Base-by-base conservation (phyloP, 306 rosid genomes). In the Biancaea sappan region DNA sequence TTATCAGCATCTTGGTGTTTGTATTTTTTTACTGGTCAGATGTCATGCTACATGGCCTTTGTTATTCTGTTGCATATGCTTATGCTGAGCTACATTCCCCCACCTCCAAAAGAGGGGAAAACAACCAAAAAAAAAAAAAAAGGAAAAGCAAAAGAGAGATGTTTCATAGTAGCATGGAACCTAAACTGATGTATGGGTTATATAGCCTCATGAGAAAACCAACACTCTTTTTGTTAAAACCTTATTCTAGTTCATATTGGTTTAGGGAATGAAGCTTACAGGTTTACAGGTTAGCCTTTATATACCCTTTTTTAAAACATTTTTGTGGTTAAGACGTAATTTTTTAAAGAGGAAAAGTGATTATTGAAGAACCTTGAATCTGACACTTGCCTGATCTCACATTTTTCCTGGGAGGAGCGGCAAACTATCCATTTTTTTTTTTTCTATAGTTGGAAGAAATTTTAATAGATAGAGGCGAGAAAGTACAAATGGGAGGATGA, bases 1-100 rank as follows among this genome's bases (percentile, higher is more conserved):
- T 65, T 77, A 57, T 78, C 41, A 46, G 15, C 61, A 69, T 78
- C 44, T 28, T 40, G 60, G 70, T 66, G 40, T 51, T 24, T 70
- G 19, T 31, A 9, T 70, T 19, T 70, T 19, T 22, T 25, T 64
- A 62, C 60, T 26, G 54, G 24, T 69, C 50, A 74, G 32, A 50
- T 66, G 10, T 60, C 44, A 69, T 56, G 69, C 44, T 28, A 38
- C 63, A 56, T 72, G 19, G 71, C 26, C 51, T 16, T 57, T 63
- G 60, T 48, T 60, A 37, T 34, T 28, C 14, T 21, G 4, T 52
- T 80, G 26, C 41, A 56, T 40, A 21, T 71, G 35, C 69, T 59
- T 66, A 26, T 71, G 56, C 28, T 53, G 26, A 41, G 68, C 51
- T 4, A 1, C 51, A 50, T 41, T 48, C 26, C 40, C 57, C 43